These are phyloP conservation scores for Metschnikowia shivogae DNA, from an alignment of 805 yeast genomes.

Conservation along the genomic window DNA sequence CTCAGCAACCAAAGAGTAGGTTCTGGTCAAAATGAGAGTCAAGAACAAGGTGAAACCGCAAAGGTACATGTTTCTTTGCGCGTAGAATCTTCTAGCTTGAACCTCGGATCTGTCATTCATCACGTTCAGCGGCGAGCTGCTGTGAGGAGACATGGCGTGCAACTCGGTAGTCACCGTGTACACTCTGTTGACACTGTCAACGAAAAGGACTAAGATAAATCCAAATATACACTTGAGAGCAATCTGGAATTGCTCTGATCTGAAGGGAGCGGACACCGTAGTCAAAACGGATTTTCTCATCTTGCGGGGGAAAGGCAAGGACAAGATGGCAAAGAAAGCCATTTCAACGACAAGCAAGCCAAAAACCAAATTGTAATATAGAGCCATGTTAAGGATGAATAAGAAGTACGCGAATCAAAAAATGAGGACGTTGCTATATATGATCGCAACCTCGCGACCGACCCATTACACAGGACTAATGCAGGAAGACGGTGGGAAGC, in stretches of 20 bases:
- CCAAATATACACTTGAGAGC: slow-evolving; percentile 78
- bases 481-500: neutral
- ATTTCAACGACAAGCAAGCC: slow-evolving; percentile 75
- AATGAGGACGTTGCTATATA: neutral
- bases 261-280: slow-evolving; percentile 63
- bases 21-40: slow-evolving; percentile 79
- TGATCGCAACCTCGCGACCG: slow-evolving; percentile 4
- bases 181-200: slow-evolving; percentile 86
- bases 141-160: slow-evolving; percentile 27
- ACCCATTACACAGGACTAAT: slow-evolving; percentile 2
- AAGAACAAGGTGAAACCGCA: slow-evolving; percentile 94
- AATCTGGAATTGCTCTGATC: slow-evolving; percentile 66
- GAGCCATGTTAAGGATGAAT: slow-evolving; percentile 29
- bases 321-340: slow-evolving; percentile 70
- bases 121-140: slow-evolving; percentile 16
- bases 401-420: neutral
- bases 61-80: slow-evolving; percentile 93
- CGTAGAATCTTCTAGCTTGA: slow-evolving; percentile 87
- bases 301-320: slow-evolving; percentile 79
- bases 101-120: slow-evolving; percentile 70
- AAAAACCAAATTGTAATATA: slow-evolving; percentile 54
- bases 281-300: slow-evolving; percentile 65
- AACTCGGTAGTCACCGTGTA: slow-evolving; percentile 64
- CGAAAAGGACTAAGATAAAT: slow-evolving; percentile 76
- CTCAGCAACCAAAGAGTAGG: slow-evolving; percentile 75